A percentile compares a stretch with the other conserved stretches of the same genome.
phyloP scores from a whole-genome alignment of 495 filamentous ascomycete species.

The Penicillium steckii region DNA sequence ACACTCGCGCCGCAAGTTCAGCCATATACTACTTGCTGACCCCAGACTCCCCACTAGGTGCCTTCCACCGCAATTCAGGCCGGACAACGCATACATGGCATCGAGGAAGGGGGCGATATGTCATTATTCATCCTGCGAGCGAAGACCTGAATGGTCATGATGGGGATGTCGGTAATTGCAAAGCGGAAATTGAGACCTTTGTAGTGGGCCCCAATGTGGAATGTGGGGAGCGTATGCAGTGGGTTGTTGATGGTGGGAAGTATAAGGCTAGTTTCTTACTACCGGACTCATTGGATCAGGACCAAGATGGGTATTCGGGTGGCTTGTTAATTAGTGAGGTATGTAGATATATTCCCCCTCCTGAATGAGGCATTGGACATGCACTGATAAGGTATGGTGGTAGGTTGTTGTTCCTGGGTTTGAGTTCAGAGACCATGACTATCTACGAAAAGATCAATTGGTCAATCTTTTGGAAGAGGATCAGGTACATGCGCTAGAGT shows the following conservation, averaged over 20 bases:
- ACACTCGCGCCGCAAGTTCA: conserved; percentile 2
- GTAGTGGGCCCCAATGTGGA: conserved; percentile 56
- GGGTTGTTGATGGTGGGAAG: conserved; percentile 66
- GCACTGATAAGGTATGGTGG: no score
- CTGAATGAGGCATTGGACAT: no score
- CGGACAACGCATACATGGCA: conserved; percentile 63
- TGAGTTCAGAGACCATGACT: conserved; percentile 63
- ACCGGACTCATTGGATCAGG: conserved; percentile 37
- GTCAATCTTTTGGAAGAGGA: conserved; percentile 45
- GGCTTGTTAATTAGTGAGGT: conserved; percentile 64
- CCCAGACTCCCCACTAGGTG: conserved; percentile 48
- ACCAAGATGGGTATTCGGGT: conserved; percentile 29
- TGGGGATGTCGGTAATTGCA: no score
- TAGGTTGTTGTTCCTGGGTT: conserved; percentile 64
- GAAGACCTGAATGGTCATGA: no score
- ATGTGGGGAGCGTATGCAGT: conserved; percentile 60
- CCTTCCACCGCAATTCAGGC: conserved; percentile 60
- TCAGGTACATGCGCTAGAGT: conserved; percentile 46
- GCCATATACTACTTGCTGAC: conserved; percentile 66
- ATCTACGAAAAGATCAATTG: conserved; percentile 46
- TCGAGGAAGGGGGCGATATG: conserved; percentile 57
- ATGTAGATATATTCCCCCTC: conserved; percentile 1
- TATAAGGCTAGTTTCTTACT: conserved; percentile 61
- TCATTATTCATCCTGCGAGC: conserved; percentile 58
- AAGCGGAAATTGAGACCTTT: conserved; percentile 55